A percentile compares a stretch with the other conserved stretches of the same genome.
Conservation (phyloP, 768 basidiomycete species). For the Multifurca ochricompacta region DNA sequence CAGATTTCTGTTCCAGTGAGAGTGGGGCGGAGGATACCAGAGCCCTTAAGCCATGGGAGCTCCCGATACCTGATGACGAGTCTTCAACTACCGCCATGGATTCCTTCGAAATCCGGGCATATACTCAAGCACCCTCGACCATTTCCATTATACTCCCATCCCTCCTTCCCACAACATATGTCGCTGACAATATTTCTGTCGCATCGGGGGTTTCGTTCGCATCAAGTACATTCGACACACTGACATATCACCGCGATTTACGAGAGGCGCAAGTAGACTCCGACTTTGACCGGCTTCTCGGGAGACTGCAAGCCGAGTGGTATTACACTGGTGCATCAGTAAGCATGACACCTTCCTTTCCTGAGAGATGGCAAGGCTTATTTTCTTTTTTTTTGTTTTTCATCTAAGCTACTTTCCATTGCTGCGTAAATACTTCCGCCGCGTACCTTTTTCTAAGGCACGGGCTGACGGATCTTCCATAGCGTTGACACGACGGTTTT, state of each 20-base stretch:
- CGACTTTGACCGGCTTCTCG: constrained; percentile 44
- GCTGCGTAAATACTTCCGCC: constrained; percentile 38
- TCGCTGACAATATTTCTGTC: constrained; percentile 32
- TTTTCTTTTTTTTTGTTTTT: too few relatives aligned
- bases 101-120: constrained; percentile 17
- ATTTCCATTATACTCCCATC: constrained; percentile 18
- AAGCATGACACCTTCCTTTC: constrained; percentile 22
- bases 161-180: constrained; percentile 8
- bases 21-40: constrained; percentile 23
- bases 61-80: constrained; percentile 7
- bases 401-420: constrained; percentile 47
- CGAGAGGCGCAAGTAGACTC: constrained; percentile 38
- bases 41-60: constrained; percentile 7
- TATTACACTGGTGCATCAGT: constrained; percentile 56
- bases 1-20: constrained; percentile 33
- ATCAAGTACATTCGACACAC: constrained; percentile 38
- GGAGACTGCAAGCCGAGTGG: constrained; percentile 53
- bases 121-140: background rate
- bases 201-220: constrained; percentile 25
- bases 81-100: background rate
- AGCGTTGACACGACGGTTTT: constrained; percentile 52
- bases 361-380: background rate
- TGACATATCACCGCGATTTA: constrained; percentile 53
- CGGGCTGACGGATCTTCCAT: constrained; percentile 2
- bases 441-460: background rate